Base-by-base conservation (phyloP, 78 protist species). In the Salpingoeca rosetta region DNA sequence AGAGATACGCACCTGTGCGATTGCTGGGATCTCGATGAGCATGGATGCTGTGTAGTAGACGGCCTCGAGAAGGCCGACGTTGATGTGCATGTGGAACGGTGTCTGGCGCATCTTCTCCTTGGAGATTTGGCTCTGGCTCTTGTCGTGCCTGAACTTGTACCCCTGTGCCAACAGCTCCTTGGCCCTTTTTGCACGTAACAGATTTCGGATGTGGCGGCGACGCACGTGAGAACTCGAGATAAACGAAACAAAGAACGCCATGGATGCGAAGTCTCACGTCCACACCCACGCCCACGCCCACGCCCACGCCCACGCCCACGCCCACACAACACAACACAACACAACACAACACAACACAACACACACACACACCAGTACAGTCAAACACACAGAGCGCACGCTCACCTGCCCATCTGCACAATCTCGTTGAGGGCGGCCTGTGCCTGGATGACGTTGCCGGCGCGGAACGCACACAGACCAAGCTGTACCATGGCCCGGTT, bases 1-100 rank as follows among this genome's bases (percentile, higher is more conserved):
- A n/a, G n/a, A n/a, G n/a, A n/a, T n/a, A n/a, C n/a, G 7, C 65
- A 22, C 31, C 65, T 51, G 65, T 17, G 65, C 7, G 65, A 86
- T 91, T 85, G 79, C 57, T 78, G 98, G 99, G 0, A 95, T 88
- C 87, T 96, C 98, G 41, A 96, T 73, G 51, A 95, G 90, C 94
- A 97, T 85, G 44, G 97, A 97, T 27, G 94, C 73, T 45, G 94
- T 76, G 72, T 91, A 87, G 88, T 94, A 94, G 75, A 91, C 93
- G 84, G 94, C 86, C 88, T 97, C 99, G 76, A 97, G 56, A 37
- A 97, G 89, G 39, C 96, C 97, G 82, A 92, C 83, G 90, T 94
- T 95, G 86, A 97, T 92, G 95, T 95, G 97, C 97, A 94, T 88
- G 93, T 96, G 99, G 89, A 91, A 94, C 73, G 99, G 99, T 45